Evolutionary conservation across 106 monocot genomes (phyloP).

Genomic region (Amphibolis antarctica): DNA sequence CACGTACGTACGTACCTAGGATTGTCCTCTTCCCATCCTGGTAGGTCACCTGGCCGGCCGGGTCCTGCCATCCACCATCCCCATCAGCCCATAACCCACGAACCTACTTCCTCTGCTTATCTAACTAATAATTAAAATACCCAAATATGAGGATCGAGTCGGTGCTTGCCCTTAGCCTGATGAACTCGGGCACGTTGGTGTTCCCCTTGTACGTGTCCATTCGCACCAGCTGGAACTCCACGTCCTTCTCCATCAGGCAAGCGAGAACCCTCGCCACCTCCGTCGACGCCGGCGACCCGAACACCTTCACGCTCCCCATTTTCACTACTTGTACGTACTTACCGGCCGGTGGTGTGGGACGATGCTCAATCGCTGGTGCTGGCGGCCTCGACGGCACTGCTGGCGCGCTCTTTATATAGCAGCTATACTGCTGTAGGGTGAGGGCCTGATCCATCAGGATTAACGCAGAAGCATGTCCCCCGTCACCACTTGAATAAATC

Average conservation of each 20-base stretch:
- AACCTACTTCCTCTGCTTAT: not conserved
- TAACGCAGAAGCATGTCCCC: no score
- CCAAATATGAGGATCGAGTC: not conserved
- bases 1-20: slow-evolving; percentile 2
- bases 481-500: no score
- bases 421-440: no score
- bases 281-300: slow-evolving; percentile 10
- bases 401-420: no score
- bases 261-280: slow-evolving; percentile 23
- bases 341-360: no score
- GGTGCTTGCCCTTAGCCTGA: slow-evolving; percentile 11
- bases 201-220: slow-evolving; percentile 11
- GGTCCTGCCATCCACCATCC: slow-evolving; percentile 11
- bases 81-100: not conserved
- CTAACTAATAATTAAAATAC: not conserved
- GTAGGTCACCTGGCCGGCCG: slow-evolving; percentile 16
- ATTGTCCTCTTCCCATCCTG: slow-evolving; percentile 7
- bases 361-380: no score
- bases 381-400: no score
- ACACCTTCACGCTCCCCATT: slow-evolving; percentile 15
- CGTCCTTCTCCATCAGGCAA: slow-evolving; percentile 20
- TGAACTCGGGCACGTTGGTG: slow-evolving; percentile 9
- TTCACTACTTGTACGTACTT: no score
- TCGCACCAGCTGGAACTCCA: slow-evolving; percentile 12
- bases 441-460: no score